These are phyloP conservation scores for Trifolium subterraneum DNA, from an alignment of 306 rosid species.

Conservation along the genomic window DNA sequence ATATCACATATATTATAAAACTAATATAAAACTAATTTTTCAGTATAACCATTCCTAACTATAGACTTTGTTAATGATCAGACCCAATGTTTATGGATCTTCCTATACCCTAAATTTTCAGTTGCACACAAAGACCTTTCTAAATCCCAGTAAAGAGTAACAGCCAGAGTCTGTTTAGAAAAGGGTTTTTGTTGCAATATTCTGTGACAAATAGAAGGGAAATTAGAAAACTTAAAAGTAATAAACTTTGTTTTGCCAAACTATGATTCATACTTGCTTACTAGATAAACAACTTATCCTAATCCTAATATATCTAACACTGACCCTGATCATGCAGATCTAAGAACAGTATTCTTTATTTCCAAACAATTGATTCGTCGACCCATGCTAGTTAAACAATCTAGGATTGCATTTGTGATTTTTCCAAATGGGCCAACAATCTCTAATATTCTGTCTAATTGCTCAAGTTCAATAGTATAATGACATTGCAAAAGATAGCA, in stretches of 20 bases:
- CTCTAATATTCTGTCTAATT: neutral
- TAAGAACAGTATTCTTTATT: neutral
- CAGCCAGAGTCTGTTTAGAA: neutral
- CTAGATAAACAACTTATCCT: too few relatives aligned
- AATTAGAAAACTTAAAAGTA: constrained; percentile 15
- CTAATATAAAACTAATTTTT: too few relatives aligned
- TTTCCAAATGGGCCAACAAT: neutral
- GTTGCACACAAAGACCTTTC: neutral
- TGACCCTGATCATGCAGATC: neutral
- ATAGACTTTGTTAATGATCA: neutral
- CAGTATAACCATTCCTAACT: too few relatives aligned
- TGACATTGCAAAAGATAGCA: too few relatives aligned
- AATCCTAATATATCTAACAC: neutral
- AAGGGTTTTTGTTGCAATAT: neutral
- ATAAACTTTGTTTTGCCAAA: neutral
- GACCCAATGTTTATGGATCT: neutral
- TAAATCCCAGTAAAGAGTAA: neutral
- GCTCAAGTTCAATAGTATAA: neutral
- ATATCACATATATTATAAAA: too few relatives aligned
- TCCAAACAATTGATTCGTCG: neutral
- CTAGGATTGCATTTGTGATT: neutral
- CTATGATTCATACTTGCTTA: too few relatives aligned
- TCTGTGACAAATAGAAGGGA: neutral
- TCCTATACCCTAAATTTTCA: neutral
- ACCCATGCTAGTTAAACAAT: neutral